Percentiles rank a stretch among this genome's conserved stretches.
Conservation (phyloP, 2,329 filamentous ascomycete species). For the Cadophora sp. region DNA sequence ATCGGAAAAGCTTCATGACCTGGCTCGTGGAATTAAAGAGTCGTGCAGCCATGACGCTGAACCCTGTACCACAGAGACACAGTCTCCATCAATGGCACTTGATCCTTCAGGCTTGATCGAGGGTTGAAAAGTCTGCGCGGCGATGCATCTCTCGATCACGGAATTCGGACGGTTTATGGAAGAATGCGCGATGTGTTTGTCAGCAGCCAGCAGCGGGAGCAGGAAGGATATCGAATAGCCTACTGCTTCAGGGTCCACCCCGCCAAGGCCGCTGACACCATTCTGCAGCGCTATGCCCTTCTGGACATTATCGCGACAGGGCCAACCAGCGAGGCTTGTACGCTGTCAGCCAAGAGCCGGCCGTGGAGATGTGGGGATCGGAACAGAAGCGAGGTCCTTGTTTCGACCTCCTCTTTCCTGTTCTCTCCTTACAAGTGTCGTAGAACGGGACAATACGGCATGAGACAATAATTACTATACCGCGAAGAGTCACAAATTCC, state of each 20-base stretch:
- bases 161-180: neutral
- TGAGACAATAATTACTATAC: neutral
- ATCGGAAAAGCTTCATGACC: neutral
- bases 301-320: neutral
- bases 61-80: neutral
- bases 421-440: neutral
- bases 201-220: conserved; percentile 5
- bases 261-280: conserved; percentile 5
- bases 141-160: neutral
- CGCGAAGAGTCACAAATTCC: neutral
- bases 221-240: conserved; percentile 3
- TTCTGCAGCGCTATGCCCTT: neutral
- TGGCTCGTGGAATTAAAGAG: neutral
- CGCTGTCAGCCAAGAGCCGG: neutral
- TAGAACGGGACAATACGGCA: conserved; percentile 1
- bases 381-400: neutral
- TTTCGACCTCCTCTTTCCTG: neutral
- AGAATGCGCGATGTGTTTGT: conserved; percentile 1
- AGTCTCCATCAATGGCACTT: neutral
- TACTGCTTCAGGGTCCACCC: neutral
- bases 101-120: neutral
- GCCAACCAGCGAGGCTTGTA: conserved; percentile 2
- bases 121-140: neutral
- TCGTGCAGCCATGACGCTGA: neutral
- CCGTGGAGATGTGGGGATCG: neutral